Evolutionary conservation across 192 early-diverging fungal species (phyloP), one percentile per base, ranked within the genome.

Genomic region (Rhizophagus prolifer): DNA sequence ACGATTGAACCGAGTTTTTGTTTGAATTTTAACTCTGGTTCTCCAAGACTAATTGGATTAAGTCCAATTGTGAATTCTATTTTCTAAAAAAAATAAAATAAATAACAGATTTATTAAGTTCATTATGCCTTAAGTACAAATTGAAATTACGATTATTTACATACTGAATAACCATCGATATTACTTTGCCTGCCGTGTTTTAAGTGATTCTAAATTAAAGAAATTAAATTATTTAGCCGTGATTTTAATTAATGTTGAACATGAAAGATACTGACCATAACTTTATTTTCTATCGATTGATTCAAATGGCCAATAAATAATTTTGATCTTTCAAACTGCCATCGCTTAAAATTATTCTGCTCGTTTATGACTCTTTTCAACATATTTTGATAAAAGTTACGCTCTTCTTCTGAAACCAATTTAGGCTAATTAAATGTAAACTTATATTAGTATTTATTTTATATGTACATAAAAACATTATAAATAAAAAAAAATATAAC

Each of bases 121-220:
- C 19, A 30, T n/a, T 26, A 38, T 19, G 3, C 9, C 47, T 19
- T 31, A 64, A 2, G 14, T 50, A 67, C 8, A n/a, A 16, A 68
- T 36, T 12, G 7, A 38, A 26, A 38, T 58, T 8, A 63, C 13
- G 0, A 41, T 19, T 31, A 23, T 58, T 14, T 65, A 58, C 75
- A 21, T 58, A 76, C 75, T 8, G 75, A 62, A 67, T 76, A 76
- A 28, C 59, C 60, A n/a, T 65, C 68, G 14, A 54, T 47, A 54
- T 58, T 28, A 10, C 46, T 28, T 30, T 46, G 10, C 50, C 75
- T 50, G 6, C 60, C 26, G 16, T 50, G 23, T 19, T 19, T 46
- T 28, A 65, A 36, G n/a, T 67, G 65, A 4, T 38, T 19, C 75
- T 76, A 30, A 47, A 60, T 25, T 9, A 61, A 13, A 75, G 0